Evolutionary conservation across 2,329 filamentous ascomycete species (phyloP), one percentile per base, ranked within the genome.

Genomic region (Phoma sp.): DNA sequence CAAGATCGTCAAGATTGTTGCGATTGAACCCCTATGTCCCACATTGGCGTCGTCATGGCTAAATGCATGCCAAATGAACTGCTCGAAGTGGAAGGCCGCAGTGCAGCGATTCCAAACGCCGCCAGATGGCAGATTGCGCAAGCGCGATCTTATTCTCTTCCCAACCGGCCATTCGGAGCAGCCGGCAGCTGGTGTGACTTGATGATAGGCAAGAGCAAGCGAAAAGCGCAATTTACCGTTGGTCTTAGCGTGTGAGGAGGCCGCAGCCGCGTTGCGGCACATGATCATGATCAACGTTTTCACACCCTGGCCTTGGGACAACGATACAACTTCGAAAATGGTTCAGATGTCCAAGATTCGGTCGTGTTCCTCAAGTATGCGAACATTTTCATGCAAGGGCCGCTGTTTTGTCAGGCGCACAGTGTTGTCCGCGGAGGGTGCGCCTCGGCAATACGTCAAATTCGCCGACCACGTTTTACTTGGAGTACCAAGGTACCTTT

Each of bases 381-480:
- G 4, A 3, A 14, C 15, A 15, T 10, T n/a, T 34, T 40, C 23
- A 42, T 42, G 29, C 15, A 18, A 14, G 18, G 23, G 25, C n/a
- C n/a, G n/a, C n/a, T n/a, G n/a, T n/a, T n/a, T n/a, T n/a, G n/a
- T n/a, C n/a, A n/a, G n/a, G n/a, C n/a, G n/a, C n/a, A n/a, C n/a
- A n/a, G n/a, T n/a, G n/a, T n/a, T n/a, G n/a, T n/a, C n/a, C n/a
- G 34, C 20, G 28, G 26, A 52, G 15, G 34, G 36, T 39, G 32
- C 33, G 33, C 39, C 32, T 37, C 38, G 39, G 51, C 43, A 26
- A 23, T n/a, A n/a, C 36, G 38, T 28, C 21, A 53, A 32, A 4
- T 18, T 53, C 51, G 51, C 39, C 51, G 39, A 54, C 32, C 32
- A 30, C 23, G 26, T 33, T 47, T 47, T n/a, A n/a, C n/a, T n/a